Conservation (phyloP, 176 grass and related monocot species). For the Phyllostachys edulis region DNA sequence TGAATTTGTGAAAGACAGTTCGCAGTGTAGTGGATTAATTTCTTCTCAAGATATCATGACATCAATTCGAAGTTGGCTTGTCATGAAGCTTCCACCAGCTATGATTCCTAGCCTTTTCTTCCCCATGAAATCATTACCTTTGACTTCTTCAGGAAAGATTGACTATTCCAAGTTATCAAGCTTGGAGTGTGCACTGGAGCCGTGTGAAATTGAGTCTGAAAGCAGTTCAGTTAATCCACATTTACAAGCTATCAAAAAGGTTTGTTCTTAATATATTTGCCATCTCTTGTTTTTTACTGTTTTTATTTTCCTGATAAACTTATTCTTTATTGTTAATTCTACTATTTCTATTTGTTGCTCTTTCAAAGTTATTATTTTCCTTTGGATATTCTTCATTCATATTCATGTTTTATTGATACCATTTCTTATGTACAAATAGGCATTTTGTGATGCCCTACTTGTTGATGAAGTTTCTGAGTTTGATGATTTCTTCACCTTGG, state of each 20-base stretch:
- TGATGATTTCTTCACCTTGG: constrained; percentile 85
- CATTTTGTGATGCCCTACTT: constrained; percentile 62
- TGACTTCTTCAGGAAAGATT: constrained; percentile 76
- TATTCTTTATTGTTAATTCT: not conserved
- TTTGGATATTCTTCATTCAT: constrained; percentile 18
- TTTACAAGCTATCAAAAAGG: constrained; percentile 73
- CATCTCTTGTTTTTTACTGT: constrained; percentile 15
- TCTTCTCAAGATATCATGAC: constrained; percentile 45
- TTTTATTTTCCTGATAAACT: not conserved
- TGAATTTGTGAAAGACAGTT: not conserved
- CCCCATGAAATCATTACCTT: constrained; percentile 53
- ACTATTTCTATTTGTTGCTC: too few species aligned
- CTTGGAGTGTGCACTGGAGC: constrained; percentile 31
- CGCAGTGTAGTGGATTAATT: not conserved
- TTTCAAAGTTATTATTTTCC: not conserved
- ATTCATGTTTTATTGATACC: constrained; percentile 25
- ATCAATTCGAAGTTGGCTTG: constrained; percentile 67
- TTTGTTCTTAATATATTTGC: constrained; percentile 24
- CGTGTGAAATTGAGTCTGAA: constrained; percentile 31
- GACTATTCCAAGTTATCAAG: constrained; percentile 65
- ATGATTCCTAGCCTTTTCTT: constrained; percentile 77
- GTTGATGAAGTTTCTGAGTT: constrained; percentile 68
- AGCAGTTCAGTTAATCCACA: constrained; percentile 34
- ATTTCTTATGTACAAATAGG: constrained; percentile 41
- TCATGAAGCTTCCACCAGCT: constrained; percentile 56